Evolutionary conservation across 2,329 filamentous ascomycete genomes (phyloP).

Genomic region (Keithomyces neogunnii): DNA sequence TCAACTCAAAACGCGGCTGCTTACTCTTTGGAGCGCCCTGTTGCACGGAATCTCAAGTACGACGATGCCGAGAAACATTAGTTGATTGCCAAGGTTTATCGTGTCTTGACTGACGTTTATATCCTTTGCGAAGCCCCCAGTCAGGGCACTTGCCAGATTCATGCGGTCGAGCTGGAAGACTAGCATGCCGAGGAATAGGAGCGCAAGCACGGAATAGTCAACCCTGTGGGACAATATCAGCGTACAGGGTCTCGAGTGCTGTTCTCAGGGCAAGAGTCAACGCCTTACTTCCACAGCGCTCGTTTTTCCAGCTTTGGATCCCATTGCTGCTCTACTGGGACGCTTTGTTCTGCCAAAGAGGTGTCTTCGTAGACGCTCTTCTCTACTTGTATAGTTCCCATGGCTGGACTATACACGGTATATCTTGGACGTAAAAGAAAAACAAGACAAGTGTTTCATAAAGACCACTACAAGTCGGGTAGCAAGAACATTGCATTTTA

Average conservation of each 20-base stretch:
- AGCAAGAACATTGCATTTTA: too few species aligned
- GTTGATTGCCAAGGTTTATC: conserved; percentile 43
- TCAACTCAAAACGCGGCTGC: not conserved
- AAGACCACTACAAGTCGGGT: too few species aligned
- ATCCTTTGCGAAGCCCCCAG: conserved; percentile 34
- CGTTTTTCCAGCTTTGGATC: conserved; percentile 1
- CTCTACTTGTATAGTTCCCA: not conserved
- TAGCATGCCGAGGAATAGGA: conserved; percentile 40
- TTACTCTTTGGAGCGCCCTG: conserved; percentile 28
- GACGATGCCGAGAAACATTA: conserved; percentile 43
- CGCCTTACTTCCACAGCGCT: conserved; percentile 1
- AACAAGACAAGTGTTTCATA: too few species aligned
- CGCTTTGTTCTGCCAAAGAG: not conserved
- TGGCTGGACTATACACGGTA: not conserved
- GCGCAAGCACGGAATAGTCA: conserved; percentile 36
- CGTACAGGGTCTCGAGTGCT: not conserved
- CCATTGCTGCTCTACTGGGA: not conserved
- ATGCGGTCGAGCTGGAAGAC: conserved; percentile 44
- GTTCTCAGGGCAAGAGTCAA: too few species aligned
- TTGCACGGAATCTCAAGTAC: conserved; percentile 44
- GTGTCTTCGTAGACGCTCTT: not conserved
- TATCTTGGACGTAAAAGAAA: not conserved
- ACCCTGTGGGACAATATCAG: conserved; percentile 21
- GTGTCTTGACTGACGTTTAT: conserved; percentile 35
- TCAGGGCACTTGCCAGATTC: conserved; percentile 42